A percentile compares a stretch with the other conserved stretches of the same genome.
phyloP scores from a whole-genome alignment of 2,329 filamentous ascomycete genomes.

The Nemania sp. region DNA sequence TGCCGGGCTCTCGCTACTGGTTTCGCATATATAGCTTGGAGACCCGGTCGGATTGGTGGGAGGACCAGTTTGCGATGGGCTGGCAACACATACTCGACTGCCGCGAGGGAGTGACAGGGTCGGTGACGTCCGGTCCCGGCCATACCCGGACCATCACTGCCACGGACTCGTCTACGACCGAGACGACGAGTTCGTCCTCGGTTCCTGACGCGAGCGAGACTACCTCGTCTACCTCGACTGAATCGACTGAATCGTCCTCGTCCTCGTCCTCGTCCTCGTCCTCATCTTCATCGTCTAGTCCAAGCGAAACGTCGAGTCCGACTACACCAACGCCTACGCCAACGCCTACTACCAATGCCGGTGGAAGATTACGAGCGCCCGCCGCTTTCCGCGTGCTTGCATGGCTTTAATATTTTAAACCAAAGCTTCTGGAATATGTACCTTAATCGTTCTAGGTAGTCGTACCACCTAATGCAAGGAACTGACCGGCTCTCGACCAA shows the following conservation, averaged over 20 bases:
- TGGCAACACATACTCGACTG: conserved; percentile 30
- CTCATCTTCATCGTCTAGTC: neutral
- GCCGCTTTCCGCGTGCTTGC: neutral
- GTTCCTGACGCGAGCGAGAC: neutral
- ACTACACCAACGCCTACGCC: neutral
- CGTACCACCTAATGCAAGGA: no score
- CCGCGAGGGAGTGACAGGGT: neutral
- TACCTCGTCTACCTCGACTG: neutral
- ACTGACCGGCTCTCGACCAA: no score
- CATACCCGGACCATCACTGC: neutral
- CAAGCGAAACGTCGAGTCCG: neutral
- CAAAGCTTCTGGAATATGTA: neutral
- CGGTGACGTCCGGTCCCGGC: neutral
- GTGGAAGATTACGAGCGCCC: conserved; percentile 1
- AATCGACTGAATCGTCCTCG: neutral
- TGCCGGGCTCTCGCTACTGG: conserved; percentile 35
- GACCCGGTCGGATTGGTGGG: conserved; percentile 35
- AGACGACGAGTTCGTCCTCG: neutral
- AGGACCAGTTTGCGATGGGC: conserved; percentile 33
- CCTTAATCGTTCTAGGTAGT: no score
- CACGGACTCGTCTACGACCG: neutral
- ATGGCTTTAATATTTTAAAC: neutral
- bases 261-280: neutral
- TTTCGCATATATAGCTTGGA: conserved; percentile 35
- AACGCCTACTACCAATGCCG: neutral